phyloP scores from a whole-genome alignment of 306 rosid genomes.

The Ceratonia siliqua region DNA sequence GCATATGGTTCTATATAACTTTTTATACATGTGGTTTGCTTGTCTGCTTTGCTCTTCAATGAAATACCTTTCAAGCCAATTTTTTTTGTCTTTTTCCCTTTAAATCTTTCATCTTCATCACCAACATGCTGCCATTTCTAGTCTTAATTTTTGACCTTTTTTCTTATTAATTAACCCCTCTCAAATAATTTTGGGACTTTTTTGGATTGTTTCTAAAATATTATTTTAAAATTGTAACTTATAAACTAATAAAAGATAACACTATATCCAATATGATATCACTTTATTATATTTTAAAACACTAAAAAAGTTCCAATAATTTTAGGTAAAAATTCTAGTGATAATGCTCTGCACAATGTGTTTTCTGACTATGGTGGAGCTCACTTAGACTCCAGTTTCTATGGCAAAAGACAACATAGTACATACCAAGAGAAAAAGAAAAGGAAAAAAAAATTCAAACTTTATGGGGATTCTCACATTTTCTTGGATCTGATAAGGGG shows the following conservation, averaged over 20 bases:
- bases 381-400: slow-evolving; percentile 7
- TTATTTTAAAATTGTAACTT: no score
- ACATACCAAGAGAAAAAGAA: background rate
- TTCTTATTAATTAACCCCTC: background rate
- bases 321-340: no score
- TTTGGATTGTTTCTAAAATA: no score
- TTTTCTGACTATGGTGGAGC: background rate
- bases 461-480: slow-evolving; percentile 54
- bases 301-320: no score
- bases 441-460: slow-evolving; percentile 13
- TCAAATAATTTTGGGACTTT: background rate
- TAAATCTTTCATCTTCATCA: slow-evolving; percentile 22
- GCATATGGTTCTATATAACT: slow-evolving; percentile 19
- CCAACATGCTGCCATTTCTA: background rate
- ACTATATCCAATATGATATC: no score
- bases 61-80: slow-evolving; percentile 30
- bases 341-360: background rate
- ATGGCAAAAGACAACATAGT: slow-evolving; percentile 26
- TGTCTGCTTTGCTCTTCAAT: slow-evolving; percentile 27
- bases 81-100: slow-evolving; percentile 31
- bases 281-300: no score
- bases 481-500: slow-evolving; percentile 35
- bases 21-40: slow-evolving; percentile 32
- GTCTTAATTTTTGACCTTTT: background rate
- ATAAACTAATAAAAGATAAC: no score